These are phyloP conservation scores for Curvularia verruculosa DNA, from an alignment of 2,329 filamentous ascomycete species.

Conservation along the genomic window DNA sequence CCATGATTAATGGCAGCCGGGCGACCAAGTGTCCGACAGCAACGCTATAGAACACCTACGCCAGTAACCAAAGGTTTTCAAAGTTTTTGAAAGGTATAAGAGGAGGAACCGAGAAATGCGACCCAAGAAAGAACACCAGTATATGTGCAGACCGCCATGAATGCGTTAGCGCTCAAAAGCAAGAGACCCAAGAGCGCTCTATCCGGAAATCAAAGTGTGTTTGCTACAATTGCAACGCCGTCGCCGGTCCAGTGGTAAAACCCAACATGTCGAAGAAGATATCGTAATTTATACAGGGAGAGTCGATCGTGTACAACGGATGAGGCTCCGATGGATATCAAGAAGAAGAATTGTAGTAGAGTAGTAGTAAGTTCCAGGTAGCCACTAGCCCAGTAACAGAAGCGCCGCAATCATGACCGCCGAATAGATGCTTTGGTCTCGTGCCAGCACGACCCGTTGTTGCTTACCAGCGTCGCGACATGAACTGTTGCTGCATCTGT, in stretches of 20 bases:
- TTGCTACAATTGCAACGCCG: constrained; percentile 50
- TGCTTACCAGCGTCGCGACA: constrained; percentile 57
- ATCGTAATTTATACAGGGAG: constrained; percentile 53
- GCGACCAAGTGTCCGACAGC: constrained; percentile 38
- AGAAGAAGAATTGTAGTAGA: constrained; percentile 36
- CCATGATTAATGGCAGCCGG: constrained; percentile 32
- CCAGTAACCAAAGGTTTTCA: constrained; percentile 46
- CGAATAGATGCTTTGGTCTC: constrained; percentile 43
- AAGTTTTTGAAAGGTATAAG: constrained; percentile 44
- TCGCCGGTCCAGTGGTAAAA: constrained; percentile 50
- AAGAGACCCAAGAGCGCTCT: constrained; percentile 47
- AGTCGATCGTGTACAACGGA: constrained; percentile 48
- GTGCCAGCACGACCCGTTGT: constrained; percentile 39
- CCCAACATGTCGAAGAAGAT: constrained; percentile 50
- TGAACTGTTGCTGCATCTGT: constrained; percentile 63
- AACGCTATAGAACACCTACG: constrained; percentile 45
- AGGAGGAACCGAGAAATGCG: constrained; percentile 44
- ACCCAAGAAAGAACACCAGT: constrained; percentile 44
- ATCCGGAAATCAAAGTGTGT: constrained; percentile 44
- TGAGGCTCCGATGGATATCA: constrained; percentile 50
- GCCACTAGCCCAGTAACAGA: constrained; percentile 50
- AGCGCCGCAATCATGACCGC: constrained; percentile 44
- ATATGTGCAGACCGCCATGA: constrained; percentile 49
- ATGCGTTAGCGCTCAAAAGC: constrained; percentile 49
- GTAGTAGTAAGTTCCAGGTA: constrained; percentile 39